These are phyloP conservation scores for Tylopilus balloui DNA, from an alignment of 768 basidiomycete species.

Conservation along the genomic window DNA sequence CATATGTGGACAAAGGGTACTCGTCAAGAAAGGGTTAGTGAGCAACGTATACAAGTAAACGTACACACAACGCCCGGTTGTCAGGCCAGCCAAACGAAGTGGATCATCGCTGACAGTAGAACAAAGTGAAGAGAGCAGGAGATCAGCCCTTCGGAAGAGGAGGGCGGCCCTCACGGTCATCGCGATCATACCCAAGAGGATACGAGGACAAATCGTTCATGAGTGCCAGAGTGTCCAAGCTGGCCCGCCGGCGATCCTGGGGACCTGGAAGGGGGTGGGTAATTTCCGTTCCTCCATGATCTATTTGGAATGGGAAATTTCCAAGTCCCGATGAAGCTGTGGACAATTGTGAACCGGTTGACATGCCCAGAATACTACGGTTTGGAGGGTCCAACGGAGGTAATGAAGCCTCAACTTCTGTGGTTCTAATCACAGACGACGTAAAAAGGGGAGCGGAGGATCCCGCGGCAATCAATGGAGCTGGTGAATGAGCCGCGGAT, in stretches of 20 bases:
- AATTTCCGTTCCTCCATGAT: conserved; percentile 47
- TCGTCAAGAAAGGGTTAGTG: conserved; percentile 14
- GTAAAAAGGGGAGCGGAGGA: background rate
- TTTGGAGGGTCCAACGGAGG: conserved; percentile 41
- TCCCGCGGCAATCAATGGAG: background rate
- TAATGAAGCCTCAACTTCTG: conserved; percentile 33
- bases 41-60: conserved; percentile 24
- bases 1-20: conserved; percentile 6
- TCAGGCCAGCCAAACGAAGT: conserved; percentile 28
- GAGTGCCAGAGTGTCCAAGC: conserved; percentile 78
- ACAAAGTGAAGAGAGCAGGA: background rate
- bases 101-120: conserved; percentile 8
- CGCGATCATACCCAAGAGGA: conserved; percentile 66
- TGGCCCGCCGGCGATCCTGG: conserved; percentile 61
- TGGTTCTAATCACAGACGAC: conserved; percentile 10
- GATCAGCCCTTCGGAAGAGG: conserved; percentile 26
- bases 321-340: conserved; percentile 77
- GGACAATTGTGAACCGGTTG: conserved; percentile 71
- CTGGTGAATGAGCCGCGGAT: conserved; percentile 18
- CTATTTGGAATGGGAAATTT: conserved; percentile 85
- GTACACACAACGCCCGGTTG: conserved; percentile 26
- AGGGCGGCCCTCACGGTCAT: conserved; percentile 26
- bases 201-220: conserved; percentile 83
- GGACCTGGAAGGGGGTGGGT: conserved; percentile 33
- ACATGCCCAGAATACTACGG: conserved; percentile 63